These are phyloP conservation scores for Trametes cingulata DNA, from an alignment of 768 basidiomycete genomes.

Conservation along the genomic window DNA sequence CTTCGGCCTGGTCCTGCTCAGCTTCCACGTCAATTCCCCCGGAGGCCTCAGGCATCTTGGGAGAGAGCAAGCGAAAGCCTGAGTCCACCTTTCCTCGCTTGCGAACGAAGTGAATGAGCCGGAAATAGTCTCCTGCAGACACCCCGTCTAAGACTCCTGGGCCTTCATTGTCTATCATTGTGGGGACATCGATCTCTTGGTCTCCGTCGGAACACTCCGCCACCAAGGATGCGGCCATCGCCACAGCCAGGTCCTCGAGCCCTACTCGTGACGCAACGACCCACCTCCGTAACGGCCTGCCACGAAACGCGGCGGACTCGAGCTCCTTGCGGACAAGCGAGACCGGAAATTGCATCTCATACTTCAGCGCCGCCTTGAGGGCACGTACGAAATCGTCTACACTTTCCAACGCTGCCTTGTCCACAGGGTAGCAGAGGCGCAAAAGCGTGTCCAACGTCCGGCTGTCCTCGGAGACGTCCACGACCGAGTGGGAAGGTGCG, in stretches of 20 bases:
- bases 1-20: background rate
- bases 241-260: no score
- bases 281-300: no score
- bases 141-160: background rate
- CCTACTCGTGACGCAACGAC: no score
- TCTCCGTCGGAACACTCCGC: no score
- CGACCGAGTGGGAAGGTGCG: no score
- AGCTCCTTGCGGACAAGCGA: no score
- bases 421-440: constrained; percentile 11
- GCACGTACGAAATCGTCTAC: background rate
- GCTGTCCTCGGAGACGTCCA: constrained; percentile 8
- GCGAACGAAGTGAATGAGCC: background rate
- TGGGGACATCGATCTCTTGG: background rate
- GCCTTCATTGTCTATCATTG: background rate
- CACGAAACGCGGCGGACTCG: no score
- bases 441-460: constrained; percentile 5
- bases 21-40: no score
- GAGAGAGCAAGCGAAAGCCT: background rate
- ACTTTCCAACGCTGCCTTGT: background rate
- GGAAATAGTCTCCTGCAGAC: background rate
- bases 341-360: no score
- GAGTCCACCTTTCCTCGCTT: background rate
- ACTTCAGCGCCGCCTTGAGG: background rate
- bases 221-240: background rate
- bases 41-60: background rate